Evolutionary conservation across 2,329 filamentous ascomycete species (phyloP).

Genomic region (Cladophialophora yegresii): DNA sequence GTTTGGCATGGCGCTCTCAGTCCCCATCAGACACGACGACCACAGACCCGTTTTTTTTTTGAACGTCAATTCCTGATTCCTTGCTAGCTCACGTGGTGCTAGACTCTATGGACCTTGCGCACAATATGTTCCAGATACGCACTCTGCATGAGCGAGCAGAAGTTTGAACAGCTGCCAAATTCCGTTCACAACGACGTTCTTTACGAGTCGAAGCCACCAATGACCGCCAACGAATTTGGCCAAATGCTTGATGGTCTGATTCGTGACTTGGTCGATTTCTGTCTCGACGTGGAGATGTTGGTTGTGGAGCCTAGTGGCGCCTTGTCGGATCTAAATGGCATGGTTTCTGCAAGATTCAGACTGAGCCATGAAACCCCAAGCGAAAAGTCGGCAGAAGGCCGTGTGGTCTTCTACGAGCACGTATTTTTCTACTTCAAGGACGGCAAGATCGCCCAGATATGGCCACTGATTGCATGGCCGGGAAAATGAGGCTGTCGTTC

Average conservation of each 20-base stretch:
- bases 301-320: slow-evolving; percentile 14
- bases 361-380: slow-evolving; percentile 15
- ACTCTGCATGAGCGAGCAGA: slow-evolving; percentile 20
- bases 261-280: slow-evolving; percentile 11
- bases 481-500: slow-evolving; percentile 12
- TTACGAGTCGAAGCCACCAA: slow-evolving; percentile 20
- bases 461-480: slow-evolving; percentile 24
- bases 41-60: background rate
- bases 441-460: slow-evolving; percentile 24
- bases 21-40: background rate
- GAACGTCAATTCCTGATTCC: slow-evolving; percentile 1
- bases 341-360: slow-evolving; percentile 25
- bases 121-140: slow-evolving; percentile 23
- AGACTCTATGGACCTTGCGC: slow-evolving; percentile 18
- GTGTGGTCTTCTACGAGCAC: slow-evolving; percentile 24
- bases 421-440: slow-evolving; percentile 19
- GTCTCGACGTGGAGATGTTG: slow-evolving; percentile 22
- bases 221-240: slow-evolving; percentile 22
- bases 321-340: slow-evolving; percentile 16
- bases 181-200: slow-evolving; percentile 18
- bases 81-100: background rate
- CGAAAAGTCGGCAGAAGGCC: slow-evolving; percentile 4
- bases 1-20: background rate
- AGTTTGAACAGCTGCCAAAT: slow-evolving; percentile 11
- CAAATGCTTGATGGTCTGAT: slow-evolving; percentile 17